Percentiles rank a stretch among this genome's conserved stretches.
These are phyloP conservation scores for Stachybotrys elegans DNA, from an alignment of 2,329 filamentous ascomycete genomes.

Conservation along the genomic window DNA sequence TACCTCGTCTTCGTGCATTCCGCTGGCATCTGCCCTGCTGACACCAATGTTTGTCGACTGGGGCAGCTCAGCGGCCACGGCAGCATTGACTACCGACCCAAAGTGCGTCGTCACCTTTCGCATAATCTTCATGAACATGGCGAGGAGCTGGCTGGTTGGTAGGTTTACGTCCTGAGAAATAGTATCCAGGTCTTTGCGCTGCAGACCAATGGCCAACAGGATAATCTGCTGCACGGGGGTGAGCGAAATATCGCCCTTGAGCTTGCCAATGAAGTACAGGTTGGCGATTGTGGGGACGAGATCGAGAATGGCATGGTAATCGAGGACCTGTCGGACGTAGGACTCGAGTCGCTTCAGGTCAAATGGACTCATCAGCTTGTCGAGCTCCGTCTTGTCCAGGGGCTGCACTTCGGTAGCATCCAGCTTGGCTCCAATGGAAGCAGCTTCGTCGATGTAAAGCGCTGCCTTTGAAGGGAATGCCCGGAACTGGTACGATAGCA, in stretches of 20 bases:
- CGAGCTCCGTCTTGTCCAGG: slow-evolving; percentile 71
- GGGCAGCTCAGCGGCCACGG: slow-evolving; percentile 64
- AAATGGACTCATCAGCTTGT: slow-evolving; percentile 76
- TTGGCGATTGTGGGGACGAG: slow-evolving; percentile 77
- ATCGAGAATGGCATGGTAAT: slow-evolving; percentile 96
- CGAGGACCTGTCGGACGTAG: slow-evolving; percentile 94
- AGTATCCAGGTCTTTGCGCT: slow-evolving; percentile 79
- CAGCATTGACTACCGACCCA: slow-evolving; percentile 66
- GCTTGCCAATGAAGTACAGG: slow-evolving; percentile 78
- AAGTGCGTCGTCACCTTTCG: slow-evolving; percentile 82
- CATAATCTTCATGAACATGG: slow-evolving; percentile 96
- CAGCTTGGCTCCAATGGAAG: slow-evolving; percentile 64
- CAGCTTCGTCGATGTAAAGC: slow-evolving; percentile 83
- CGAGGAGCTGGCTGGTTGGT: slow-evolving; percentile 73
- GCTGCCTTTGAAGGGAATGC: slow-evolving; percentile 73
- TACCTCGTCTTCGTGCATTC: slow-evolving; percentile 64
- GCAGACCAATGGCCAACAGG: slow-evolving; percentile 83
- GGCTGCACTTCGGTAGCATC: slow-evolving; percentile 46
- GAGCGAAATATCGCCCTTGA: slow-evolving; percentile 63
- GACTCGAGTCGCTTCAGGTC: slow-evolving; percentile 93
- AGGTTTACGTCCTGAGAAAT: slow-evolving; percentile 75
- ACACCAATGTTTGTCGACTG: slow-evolving; percentile 51
- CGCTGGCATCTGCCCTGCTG: slow-evolving; percentile 53
- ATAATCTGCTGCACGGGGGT: slow-evolving; percentile 82
- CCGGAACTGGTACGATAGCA: slow-evolving; percentile 91